Percentiles rank a stretch among this genome's conserved stretches.
Evolutionary conservation across 441 rosid genomes (phyloP).

Genomic region (Melastoma candidum): DNA sequence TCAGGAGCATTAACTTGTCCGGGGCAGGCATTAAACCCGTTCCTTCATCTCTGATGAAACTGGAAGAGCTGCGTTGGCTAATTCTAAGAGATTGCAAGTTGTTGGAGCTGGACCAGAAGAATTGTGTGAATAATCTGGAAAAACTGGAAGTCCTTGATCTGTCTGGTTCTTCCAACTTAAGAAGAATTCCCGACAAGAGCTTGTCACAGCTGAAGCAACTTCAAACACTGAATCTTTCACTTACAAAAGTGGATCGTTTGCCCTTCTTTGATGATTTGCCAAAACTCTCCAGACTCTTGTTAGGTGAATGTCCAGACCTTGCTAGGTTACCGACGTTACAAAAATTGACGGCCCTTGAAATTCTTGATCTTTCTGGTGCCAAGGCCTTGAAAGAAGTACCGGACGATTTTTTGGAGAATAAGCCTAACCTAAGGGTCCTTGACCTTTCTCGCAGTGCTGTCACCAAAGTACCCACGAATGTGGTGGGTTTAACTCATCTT

Average conservation of each 20-base stretch:
- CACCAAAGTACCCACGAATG: slow-evolving; percentile 7
- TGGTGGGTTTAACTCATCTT: slow-evolving; percentile 22
- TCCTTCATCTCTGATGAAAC: slow-evolving; percentile 20
- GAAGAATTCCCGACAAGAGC: slow-evolving; percentile 21
- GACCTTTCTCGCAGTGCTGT: slow-evolving; percentile 6
- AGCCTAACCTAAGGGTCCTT: neutral
- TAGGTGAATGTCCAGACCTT: slow-evolving; percentile 27
- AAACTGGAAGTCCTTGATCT: slow-evolving; percentile 50
- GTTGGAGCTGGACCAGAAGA: slow-evolving; percentile 19
- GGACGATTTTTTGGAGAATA: neutral
- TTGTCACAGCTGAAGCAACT: slow-evolving; percentile 21
- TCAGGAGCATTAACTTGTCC: slow-evolving; percentile 45
- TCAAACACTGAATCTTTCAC: slow-evolving; percentile 34
- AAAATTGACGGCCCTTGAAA: slow-evolving; percentile 29
- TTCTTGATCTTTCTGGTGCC: slow-evolving; percentile 36
- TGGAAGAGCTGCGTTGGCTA: slow-evolving; percentile 36
- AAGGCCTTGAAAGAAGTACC: slow-evolving; percentile 1
- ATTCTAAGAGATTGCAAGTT: slow-evolving; percentile 36
- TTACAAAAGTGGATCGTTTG: slow-evolving; percentile 21
- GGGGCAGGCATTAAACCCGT: slow-evolving; percentile 21
- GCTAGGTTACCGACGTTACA: slow-evolving; percentile 23
- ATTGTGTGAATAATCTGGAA: slow-evolving; percentile 18
- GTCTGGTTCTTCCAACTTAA: slow-evolving; percentile 28
- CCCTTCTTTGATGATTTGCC: slow-evolving; percentile 23
- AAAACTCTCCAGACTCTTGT: slow-evolving; percentile 22